Evolutionary conservation across 1,284 basidiomycete species (phyloP), one percentile per base, ranked within the genome.

Genomic region (Sporisorium sorghi): DNA sequence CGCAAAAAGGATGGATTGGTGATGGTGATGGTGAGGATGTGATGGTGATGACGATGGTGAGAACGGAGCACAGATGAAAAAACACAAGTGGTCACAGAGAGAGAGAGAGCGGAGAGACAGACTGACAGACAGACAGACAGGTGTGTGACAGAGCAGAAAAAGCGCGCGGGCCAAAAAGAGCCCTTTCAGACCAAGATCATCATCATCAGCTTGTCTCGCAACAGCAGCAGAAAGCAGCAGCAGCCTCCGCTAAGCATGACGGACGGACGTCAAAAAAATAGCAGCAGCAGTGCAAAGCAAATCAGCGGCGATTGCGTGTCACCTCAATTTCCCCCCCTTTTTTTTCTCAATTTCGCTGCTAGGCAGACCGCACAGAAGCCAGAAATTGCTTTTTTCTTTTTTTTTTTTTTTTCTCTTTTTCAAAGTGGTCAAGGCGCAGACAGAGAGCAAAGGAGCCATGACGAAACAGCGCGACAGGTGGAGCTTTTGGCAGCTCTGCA

Each of bases 381-480:
- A 35, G 17, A 24, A 28, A 43, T 43, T 53, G 23, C 51, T 30
- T 33, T 33, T 53, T 30, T 21, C 11, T 19, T 54, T 32, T 42
- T 23, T 19, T 21, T 19, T 43, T 53, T 32, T 32, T 21, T 19
- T 11, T 19, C 19, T 32, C 14, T 46, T n/a, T n/a, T 42, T 7
- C 1, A 4, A 15, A 30, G 32, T 55, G 54, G 54, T 48, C 44
- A 56, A 56, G 44, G 54, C 54, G 54, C 35, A 33, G 42, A n/a
- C n/a, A n/a, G n/a, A n/a, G n/a, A 21, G 23, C 23, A 28, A 35
- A 46, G 53, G 15, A 32, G 54, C 54, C 44, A 56, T 56, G 54
- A 56, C 54, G 54, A 56, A 47, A 56, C 43, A 56, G 54, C 24
- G 33, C 46, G 44, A 40, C 9, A 40, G 17, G 47, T 35, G 32